Conservation (phyloP, 768 basidiomycete genomes). For the Amanita rubescens region DNA sequence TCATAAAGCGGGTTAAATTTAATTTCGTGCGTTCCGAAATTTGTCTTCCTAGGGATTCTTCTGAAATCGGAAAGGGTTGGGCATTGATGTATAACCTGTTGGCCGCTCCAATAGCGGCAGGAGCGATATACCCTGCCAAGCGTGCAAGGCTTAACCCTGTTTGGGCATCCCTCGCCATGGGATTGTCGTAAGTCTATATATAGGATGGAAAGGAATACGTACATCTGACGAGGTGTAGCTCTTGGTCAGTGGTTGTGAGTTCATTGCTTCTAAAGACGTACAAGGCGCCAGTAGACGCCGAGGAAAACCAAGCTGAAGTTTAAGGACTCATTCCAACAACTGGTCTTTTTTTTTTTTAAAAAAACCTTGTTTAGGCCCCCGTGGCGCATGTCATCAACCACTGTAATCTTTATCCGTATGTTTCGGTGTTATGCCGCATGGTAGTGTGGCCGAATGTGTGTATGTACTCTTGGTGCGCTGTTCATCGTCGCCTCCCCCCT, state of each 20-base stretch:
- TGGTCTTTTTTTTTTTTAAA: no score
- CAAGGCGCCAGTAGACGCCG: conserved; percentile 15
- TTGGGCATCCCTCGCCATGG: conserved; percentile 80
- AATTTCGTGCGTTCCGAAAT: conserved; percentile 51
- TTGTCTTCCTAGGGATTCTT: neutral
- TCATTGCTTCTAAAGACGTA: conserved; percentile 53
- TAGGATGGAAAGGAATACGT: neutral
- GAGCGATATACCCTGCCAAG: conserved; percentile 65
- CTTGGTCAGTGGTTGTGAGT: conserved; percentile 42
- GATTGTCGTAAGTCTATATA: conserved; percentile 47
- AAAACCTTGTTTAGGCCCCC: no score
- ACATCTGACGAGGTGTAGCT: neutral
- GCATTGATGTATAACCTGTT: conserved; percentile 61
- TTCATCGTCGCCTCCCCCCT: no score
- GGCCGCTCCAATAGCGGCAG: conserved; percentile 71
- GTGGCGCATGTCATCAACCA: no score
- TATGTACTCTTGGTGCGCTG: no score
- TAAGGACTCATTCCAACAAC: no score
- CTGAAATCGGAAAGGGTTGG: conserved; percentile 39
- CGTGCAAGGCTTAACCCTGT: conserved; percentile 65
- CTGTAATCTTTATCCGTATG: no score
- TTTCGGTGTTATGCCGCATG: no score
- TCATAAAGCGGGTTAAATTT: conserved; percentile 63
- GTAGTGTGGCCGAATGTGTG: no score
- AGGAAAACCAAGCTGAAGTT: neutral